Evolutionary conservation across 139 green algal species (phyloP).

Genomic region (Picochlorum costavermella): DNA sequence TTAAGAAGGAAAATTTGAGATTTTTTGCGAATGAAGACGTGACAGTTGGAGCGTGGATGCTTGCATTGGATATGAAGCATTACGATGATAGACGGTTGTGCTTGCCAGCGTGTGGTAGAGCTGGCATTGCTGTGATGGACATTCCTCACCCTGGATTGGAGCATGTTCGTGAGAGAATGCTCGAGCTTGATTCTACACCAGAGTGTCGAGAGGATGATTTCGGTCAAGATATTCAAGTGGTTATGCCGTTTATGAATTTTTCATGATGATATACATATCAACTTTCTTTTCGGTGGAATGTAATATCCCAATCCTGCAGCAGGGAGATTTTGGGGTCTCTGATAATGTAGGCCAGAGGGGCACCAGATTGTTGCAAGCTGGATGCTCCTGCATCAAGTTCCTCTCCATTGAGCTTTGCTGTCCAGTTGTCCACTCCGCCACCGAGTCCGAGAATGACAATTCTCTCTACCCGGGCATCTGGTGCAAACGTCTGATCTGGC

Average conservation of each 20-base stretch:
- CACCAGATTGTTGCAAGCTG: neutral
- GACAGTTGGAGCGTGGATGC: conserved; percentile 56
- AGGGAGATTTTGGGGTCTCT: neutral
- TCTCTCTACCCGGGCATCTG: conserved; percentile 15
- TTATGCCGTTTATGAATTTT: conserved; percentile 8
- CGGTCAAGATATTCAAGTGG: neutral
- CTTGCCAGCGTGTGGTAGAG: conserved; percentile 18
- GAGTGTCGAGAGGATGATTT: conserved; percentile 11
- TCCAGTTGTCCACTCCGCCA: conserved; percentile 10
- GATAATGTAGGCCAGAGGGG: too few species aligned
- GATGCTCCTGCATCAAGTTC: neutral
- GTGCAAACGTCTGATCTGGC: neutral
- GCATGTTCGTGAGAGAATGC: conserved; percentile 22
- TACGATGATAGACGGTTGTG: conserved; percentile 58
- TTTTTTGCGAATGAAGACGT: conserved; percentile 61
- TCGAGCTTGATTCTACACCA: conserved; percentile 14
- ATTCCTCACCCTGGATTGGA: conserved; percentile 41
- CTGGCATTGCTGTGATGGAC: conserved; percentile 34
- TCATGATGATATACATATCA: too few species aligned
- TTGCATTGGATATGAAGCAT: conserved; percentile 54
- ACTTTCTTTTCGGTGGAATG: too few species aligned
- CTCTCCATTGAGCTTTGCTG: neutral
- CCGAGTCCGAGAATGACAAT: conserved; percentile 43
- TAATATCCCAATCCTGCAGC: neutral
- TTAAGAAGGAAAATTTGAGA: conserved; percentile 25